Evolutionary conservation across 106 monocot genomes (phyloP).

Genomic region (Acorus gramineus): DNA sequence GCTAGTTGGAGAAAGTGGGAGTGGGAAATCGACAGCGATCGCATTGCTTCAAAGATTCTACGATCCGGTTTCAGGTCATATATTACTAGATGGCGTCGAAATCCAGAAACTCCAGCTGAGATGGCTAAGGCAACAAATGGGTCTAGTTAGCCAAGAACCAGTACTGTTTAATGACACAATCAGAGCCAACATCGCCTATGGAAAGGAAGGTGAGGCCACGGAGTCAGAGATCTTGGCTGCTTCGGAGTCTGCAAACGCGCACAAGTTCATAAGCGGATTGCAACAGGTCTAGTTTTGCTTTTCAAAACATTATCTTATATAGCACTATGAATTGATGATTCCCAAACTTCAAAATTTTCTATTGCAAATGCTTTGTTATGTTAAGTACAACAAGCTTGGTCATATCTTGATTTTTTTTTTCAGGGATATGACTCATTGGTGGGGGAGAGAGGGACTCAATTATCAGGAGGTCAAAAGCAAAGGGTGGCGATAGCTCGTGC

Average conservation of each 20-base stretch:
- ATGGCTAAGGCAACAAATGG: conserved; percentile 65
- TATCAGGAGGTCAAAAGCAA: conserved; percentile 42
- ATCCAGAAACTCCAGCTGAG: conserved; percentile 33
- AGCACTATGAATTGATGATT: background rate
- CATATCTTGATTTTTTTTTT: too few species aligned
- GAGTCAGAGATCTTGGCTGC: conserved; percentile 51
- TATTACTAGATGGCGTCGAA: conserved; percentile 50
- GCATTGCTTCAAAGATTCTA: conserved; percentile 60
- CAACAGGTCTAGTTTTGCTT: conserved; percentile 22
- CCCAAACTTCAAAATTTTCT: too few species aligned
- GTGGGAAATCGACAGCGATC: conserved; percentile 61
- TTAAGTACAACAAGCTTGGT: too few species aligned
- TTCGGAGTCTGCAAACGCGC: conserved; percentile 46
- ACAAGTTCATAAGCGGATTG: conserved; percentile 48
- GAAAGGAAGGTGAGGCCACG: conserved; percentile 48
- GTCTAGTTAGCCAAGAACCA: conserved; percentile 62
- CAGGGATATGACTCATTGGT: conserved; percentile 36
- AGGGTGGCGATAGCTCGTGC: conserved; percentile 36
- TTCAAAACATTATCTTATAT: background rate
- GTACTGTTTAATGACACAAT: conserved; percentile 54
- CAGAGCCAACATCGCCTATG: conserved; percentile 56
- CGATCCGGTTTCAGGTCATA: conserved; percentile 38
- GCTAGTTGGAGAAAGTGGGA: conserved; percentile 62
- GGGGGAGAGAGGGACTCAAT: conserved; percentile 27
- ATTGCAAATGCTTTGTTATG: too few species aligned